phyloP scores from a whole-genome alignment of 2,329 filamentous ascomycete species.

The Emericellopsis cladophorae region DNA sequence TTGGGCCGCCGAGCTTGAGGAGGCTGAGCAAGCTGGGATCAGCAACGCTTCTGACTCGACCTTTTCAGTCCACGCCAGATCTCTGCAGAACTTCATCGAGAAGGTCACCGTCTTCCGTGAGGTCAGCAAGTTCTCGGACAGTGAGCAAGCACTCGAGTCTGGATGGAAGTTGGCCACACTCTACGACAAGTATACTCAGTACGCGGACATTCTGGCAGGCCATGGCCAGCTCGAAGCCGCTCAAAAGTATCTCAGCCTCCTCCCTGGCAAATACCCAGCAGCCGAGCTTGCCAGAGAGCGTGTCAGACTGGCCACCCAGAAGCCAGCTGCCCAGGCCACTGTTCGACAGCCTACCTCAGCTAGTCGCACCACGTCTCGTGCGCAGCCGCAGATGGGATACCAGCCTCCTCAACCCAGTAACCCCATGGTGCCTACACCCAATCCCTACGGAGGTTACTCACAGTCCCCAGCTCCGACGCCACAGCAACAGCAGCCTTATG shows the following conservation, averaged over 20 bases:
- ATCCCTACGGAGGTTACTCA: conserved; percentile 15
- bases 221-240: conserved; percentile 80
- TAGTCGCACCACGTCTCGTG: conserved; percentile 24
- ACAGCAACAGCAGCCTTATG: conserved; percentile 6
- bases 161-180: conserved; percentile 83
- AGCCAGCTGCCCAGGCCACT: conserved; percentile 14
- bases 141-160: conserved; percentile 54
- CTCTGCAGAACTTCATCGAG: conserved; percentile 88
- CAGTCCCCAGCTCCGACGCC: conserved; percentile 13
- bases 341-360: conserved; percentile 15
- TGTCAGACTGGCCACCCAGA: conserved; percentile 69
- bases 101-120: conserved; percentile 96
- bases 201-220: conserved; percentile 85
- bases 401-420: conserved; percentile 28
- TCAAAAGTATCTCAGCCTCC: conserved; percentile 80
- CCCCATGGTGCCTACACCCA: conserved; percentile 10
- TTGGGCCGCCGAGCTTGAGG: conserved; percentile 82
- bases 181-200: conserved; percentile 94
- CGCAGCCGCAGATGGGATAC: conserved; percentile 29
- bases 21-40: conserved; percentile 65
- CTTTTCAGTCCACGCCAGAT: conserved; percentile 83
- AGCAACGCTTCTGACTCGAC: conserved; percentile 61
- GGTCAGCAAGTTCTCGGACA: conserved; percentile 82
- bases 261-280: conserved; percentile 72
- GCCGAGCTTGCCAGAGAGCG: conserved; percentile 79